Evolutionary conservation across 306 rosid genomes (phyloP), one percentile per base, ranked within the genome.

Genomic region (Parietaria judaica): DNA sequence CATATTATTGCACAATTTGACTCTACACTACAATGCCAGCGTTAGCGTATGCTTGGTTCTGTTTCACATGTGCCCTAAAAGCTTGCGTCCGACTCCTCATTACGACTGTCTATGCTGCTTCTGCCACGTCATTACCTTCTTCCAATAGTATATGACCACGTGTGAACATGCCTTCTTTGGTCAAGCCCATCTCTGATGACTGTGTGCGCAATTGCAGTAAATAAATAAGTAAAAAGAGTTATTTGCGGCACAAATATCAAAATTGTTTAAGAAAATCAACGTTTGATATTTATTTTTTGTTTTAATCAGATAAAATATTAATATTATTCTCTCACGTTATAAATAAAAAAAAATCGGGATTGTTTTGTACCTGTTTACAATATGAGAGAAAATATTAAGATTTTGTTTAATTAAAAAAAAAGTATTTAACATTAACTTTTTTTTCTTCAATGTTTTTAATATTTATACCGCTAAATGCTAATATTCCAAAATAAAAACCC

Each of bases 71-170:
- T 8, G 61, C 31, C 31, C 31, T 7, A 49, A 41, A 1, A 62
- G 46, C 16, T 63, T 73, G 75, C 79, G 77, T 80, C 48, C n/a
- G n/a, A n/a, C n/a, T n/a, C n/a, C 34, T 63, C 46, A 4, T 75
- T 56, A 70, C 83, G 78, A 59, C 60, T 63, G 6, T 17, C n/a
- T 15, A 63, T 41, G 4, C 13, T 11, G 14, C 52, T 10, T 7
- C 0, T 60, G 52, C 65, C 65, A 58, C 76, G 52, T 58, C 64
- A 58, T 8, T 31, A 14, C 36, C 11, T 11, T 15, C 54, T 43
- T 54, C 56, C 66, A 13, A 16, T 44, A 34, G 14, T 4, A 44
- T 16, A 8, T 14, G 14, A 58, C 74, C 77, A 59, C 77, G 71
- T 76, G 45, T 72, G 74, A 67, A 76, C 60, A 23, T 1, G 8